Percentiles rank a stretch among this genome's conserved stretches.
Evolutionary conservation across 2,329 filamentous ascomycete genomes (phyloP).

Genomic region (Colletotrichum musae): DNA sequence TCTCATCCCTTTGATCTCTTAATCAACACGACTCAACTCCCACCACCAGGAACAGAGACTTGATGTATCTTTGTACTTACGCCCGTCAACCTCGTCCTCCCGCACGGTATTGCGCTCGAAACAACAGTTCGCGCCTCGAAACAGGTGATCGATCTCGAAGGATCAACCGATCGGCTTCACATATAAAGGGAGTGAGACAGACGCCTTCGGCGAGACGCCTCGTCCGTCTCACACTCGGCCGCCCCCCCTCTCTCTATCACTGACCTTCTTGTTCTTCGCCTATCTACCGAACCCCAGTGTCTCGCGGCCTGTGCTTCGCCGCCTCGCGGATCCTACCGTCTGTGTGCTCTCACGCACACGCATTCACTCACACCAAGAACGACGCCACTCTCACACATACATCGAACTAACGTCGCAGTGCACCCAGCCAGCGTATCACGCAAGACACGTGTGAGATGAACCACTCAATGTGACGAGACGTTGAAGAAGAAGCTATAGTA

Average conservation of each 20-base stretch:
- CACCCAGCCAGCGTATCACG: constrained; percentile 4
- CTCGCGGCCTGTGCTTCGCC: neutral
- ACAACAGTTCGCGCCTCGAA: neutral
- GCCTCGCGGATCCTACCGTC: constrained; percentile 1
- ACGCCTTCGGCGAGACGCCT: constrained; percentile 5
- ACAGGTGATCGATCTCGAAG: constrained; percentile 11
- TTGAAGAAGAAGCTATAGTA: neutral
- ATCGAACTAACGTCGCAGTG: neutral
- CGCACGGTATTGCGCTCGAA: too few relatives aligned
- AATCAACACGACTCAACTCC: neutral
- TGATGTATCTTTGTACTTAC: neutral
- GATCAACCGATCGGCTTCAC: constrained; percentile 8
- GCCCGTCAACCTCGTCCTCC: neutral
- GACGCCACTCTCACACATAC: neutral
- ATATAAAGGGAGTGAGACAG: constrained; percentile 25
- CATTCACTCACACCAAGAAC: too few relatives aligned
- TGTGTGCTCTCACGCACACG: neutral
- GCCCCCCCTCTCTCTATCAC: neutral
- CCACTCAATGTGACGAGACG: constrained; percentile 1
- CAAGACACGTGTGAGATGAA: neutral
- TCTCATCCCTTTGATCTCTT: too few relatives aligned
- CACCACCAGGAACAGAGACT: neutral
- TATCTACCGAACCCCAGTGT: neutral
- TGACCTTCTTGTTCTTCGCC: neutral
- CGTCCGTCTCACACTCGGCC: neutral